Percentiles rank a stretch among this genome's conserved stretches.
phyloP scores from a whole-genome alignment of 176 grass and related monocot genomes.

The Zoysia japonica region DNA sequence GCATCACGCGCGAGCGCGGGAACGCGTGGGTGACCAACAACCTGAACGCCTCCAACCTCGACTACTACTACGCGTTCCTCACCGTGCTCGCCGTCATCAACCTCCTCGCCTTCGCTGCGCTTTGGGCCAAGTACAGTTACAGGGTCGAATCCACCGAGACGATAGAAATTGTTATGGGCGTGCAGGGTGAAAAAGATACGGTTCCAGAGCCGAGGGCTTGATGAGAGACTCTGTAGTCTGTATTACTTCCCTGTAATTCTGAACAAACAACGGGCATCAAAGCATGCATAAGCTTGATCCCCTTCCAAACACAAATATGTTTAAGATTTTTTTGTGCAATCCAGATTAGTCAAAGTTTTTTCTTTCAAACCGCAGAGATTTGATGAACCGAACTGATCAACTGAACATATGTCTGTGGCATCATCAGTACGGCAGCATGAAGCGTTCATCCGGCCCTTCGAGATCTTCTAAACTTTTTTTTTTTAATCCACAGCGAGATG shows the following conservation, averaged over 20 bases:
- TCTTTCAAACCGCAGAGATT: background rate
- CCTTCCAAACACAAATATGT: background rate
- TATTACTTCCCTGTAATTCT: background rate
- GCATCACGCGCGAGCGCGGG: slow-evolving; percentile 30
- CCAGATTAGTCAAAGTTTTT: background rate
- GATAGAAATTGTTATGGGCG: slow-evolving; percentile 14
- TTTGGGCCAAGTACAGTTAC: slow-evolving; percentile 50
- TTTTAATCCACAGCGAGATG: background rate
- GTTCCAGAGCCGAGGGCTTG: no score
- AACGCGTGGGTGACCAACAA: slow-evolving; percentile 66
- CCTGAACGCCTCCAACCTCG: slow-evolving; percentile 69
- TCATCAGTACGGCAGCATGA: background rate
- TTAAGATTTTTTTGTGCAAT: background rate
- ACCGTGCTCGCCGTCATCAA: slow-evolving; percentile 49
- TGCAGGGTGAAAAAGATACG: no score
- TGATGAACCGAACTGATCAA: background rate
- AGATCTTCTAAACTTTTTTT: background rate
- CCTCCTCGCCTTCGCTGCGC: slow-evolving; percentile 46
- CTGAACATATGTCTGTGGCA: background rate
- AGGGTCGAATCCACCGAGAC: slow-evolving; percentile 38
- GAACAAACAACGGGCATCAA: background rate
- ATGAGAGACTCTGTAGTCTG: no score
- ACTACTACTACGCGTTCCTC: slow-evolving; percentile 78
- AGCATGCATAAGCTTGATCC: no score
- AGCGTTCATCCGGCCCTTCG: background rate